Percentiles rank a stretch among this genome's conserved stretches.
phyloP scores from a whole-genome alignment of 768 basidiomycete genomes.

The Boletus sp. region DNA sequence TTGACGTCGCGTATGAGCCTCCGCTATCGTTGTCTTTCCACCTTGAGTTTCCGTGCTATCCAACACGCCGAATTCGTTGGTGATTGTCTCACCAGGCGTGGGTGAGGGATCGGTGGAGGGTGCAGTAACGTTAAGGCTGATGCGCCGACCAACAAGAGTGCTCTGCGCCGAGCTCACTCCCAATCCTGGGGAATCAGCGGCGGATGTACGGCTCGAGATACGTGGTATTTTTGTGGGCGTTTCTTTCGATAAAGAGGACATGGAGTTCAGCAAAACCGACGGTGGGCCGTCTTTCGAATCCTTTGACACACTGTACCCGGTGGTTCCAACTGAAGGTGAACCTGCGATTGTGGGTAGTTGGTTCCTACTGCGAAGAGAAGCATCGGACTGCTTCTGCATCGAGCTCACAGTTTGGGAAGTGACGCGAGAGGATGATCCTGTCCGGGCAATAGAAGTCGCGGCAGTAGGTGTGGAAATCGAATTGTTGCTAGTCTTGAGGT shows the following conservation, averaged over 20 bases:
- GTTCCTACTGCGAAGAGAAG: constrained; percentile 70
- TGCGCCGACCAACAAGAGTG: constrained; percentile 53
- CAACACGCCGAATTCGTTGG: constrained; percentile 81
- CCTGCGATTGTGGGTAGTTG: constrained; percentile 90
- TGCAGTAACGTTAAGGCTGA: constrained; percentile 58
- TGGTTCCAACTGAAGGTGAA: constrained; percentile 81
- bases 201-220: constrained; percentile 81
- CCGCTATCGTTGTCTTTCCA: constrained; percentile 36
- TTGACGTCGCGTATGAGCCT: constrained; percentile 43
- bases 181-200: constrained; percentile 67
- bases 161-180: constrained; percentile 53
- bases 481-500: constrained; percentile 56
- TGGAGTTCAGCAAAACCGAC: constrained; percentile 50
- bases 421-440: constrained; percentile 53
- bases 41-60: constrained; percentile 54
- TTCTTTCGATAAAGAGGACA: constrained; percentile 61
- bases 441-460: constrained; percentile 38
- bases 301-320: constrained; percentile 48
- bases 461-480: constrained; percentile 44
- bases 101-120: constrained; percentile 69
- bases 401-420: constrained; percentile 85
- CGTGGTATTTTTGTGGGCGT: constrained; percentile 93
- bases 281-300: constrained; percentile 57
- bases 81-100: constrained; percentile 40
- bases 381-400: constrained; percentile 83